Conservation (phyloP, 73 alveolate genomes). For the Tetrahymena malaccensis region DNA sequence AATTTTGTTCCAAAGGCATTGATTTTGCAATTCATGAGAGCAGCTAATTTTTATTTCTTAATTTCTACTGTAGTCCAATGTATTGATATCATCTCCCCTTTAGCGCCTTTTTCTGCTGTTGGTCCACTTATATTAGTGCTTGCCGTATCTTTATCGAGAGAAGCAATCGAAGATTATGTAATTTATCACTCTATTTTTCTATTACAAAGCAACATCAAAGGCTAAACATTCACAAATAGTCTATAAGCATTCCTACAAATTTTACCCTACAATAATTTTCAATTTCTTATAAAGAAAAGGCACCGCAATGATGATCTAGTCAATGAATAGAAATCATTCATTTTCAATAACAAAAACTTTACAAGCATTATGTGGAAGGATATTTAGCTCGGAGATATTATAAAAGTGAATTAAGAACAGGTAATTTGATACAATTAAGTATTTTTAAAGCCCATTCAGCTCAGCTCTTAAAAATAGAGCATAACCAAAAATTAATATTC, state of each 20-base stretch:
- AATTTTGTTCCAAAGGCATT: conserved; percentile 64
- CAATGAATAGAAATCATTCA: conserved; percentile 15
- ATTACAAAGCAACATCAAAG: too few species aligned
- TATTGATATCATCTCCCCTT: conserved; percentile 83
- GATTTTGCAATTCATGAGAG: conserved; percentile 55
- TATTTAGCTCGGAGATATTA: conserved; percentile 48
- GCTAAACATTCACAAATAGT: too few species aligned
- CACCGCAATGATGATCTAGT: conserved; percentile 24
- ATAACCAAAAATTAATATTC: too few species aligned
- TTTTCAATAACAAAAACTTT: conserved; percentile 26
- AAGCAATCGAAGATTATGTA: conserved; percentile 86
- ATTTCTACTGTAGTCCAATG: conserved; percentile 63
- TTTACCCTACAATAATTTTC: background rate
- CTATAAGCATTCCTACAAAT: too few species aligned
- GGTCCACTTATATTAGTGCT: conserved; percentile 93
- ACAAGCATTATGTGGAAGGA: conserved; percentile 28
- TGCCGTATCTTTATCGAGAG: conserved; percentile 89
- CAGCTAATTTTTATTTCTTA: conserved; percentile 64
- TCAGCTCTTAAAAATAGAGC: background rate
- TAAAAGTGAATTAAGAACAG: conserved; percentile 27
- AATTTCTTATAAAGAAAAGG: conserved; percentile 1
- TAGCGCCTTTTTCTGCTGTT: conserved; percentile 90
- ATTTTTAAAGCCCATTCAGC: background rate
- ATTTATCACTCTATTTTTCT: conserved; percentile 13
- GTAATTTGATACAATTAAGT: background rate